Evolutionary conservation across 495 filamentous ascomycete species (phyloP), one percentile per base, ranked within the genome.

Genomic region (Penicilliopsis zonata): DNA sequence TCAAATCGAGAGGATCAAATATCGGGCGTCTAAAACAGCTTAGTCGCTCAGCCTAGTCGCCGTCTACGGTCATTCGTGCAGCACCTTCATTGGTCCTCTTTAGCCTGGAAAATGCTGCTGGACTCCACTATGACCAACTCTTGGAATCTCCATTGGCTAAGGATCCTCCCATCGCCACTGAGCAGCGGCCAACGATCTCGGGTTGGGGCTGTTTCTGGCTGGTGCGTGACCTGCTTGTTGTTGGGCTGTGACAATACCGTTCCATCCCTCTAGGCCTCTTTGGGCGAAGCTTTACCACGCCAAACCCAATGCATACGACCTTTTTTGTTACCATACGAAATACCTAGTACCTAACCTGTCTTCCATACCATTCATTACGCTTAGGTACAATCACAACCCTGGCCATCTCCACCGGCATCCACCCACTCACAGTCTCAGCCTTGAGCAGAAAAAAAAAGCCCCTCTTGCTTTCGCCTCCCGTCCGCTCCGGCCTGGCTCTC

Each of bases 211-310:
- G 6, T 31, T 16, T 33, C 9, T 48, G 51, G 51, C 9, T 48
- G 51, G 51, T 52, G 53, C 51, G 47, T 60, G 52, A 55, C 50
- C 47, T 28, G 41, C 30, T 37, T 47, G 46, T 36, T 28, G 34
- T 35, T 28, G 40, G 35, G 15, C 18, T 12, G 17, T 39, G 36
- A 32, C 41, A 13, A 33, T 41, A 31, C 9, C 1, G 6, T 31
- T 25, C 28, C 4, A n/a, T 31, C n/a, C n/a, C n/a, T n/a, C n/a
- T n/a, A n/a, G n/a, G n/a, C n/a, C n/a, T n/a, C n/a, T n/a, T n/a
- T n/a, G n/a, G n/a, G n/a, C n/a, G n/a, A n/a, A n/a, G n/a, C n/a
- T n/a, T n/a, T n/a, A n/a, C n/a, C n/a, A n/a, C n/a, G n/a, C n/a
- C n/a, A n/a, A n/a, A n/a, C n/a, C n/a, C n/a, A n/a, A n/a, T n/a